These are phyloP conservation scores for Orbilia blumenaviensis DNA, from an alignment of 2,329 filamentous ascomycete species.

Conservation along the genomic window DNA sequence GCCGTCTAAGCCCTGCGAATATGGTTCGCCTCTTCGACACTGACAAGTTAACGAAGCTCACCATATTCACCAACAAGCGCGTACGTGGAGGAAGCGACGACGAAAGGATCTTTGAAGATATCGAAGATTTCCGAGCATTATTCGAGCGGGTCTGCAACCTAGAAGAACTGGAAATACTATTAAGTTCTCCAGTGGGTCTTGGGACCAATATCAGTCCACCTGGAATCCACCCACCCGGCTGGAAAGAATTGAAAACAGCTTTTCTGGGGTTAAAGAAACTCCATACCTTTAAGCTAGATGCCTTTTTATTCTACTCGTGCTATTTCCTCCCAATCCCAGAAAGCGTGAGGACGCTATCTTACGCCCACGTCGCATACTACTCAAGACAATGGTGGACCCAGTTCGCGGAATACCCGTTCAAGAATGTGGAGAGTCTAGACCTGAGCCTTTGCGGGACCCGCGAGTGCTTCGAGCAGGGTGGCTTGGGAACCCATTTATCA, in stretches of 20 bases:
- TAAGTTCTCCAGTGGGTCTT: background rate
- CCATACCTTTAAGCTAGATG: background rate
- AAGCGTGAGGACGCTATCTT: background rate
- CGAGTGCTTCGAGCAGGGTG: background rate
- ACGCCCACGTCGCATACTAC: background rate
- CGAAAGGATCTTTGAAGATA: background rate
- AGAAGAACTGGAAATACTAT: background rate
- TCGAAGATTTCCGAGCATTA: background rate
- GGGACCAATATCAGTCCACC: background rate
- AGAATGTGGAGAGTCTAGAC: background rate
- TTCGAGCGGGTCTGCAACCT: background rate
- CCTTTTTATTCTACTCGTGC: background rate
- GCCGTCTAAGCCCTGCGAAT: background rate
- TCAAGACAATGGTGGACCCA: background rate
- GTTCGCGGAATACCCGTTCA: background rate
- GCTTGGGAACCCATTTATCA: background rate
- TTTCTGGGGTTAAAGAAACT: background rate
- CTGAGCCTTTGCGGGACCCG: background rate
- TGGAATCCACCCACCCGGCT: background rate
- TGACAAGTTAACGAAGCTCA: background rate
- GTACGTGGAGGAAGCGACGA: background rate
- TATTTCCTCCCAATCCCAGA: background rate
- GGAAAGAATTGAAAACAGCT: background rate
- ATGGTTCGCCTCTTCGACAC: background rate
- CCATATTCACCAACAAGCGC: background rate